Base-by-base conservation (phyloP, 2,329 filamentous ascomycete genomes). In the Xylaria multiplex region DNA sequence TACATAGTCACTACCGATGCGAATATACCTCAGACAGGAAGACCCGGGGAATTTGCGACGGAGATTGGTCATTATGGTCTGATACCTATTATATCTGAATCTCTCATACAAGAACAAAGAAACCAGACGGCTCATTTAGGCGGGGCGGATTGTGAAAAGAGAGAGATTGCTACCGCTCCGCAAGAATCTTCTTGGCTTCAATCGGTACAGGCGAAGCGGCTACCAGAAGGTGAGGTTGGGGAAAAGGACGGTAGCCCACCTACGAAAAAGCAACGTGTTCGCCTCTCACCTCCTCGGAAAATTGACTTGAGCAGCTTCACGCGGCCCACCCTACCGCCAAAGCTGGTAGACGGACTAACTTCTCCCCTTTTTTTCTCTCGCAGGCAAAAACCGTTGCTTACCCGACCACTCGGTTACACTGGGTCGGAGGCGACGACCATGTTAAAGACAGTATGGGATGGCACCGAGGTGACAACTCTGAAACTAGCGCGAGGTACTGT, bases 401-500 rank as follows among this genome's bases (percentile, higher is more conserved):
- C 73, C 24, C 78, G 82, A 40, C 80, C 81, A 14, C 75, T 78
- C 7, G 80, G 75, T 60, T 78, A 78, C 69, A 72, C 77, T 24
- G 75, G 79, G 24, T 74, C 80, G 14, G 84, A 85, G 64, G 76
- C 79, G 6, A 76, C 81, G 37, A 81, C 80, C 59, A 85, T 87
- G 79, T 78, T 86, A 69, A 79, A 79, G 62, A 81, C 78, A 58
- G 77, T 81, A 63, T 79, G 78, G 42, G 82, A 86, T 50, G 78
- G 82, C n/a, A 71, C 78, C 16, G 83, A 82, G 43, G 80, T 88
- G 32, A 87, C 83, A 22, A 88, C 84, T 59, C 80, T 86, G 58
- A 86, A 84, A 72, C 79, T 88, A 52, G 84, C 86, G 11, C 80
- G 84, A 62, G 85, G 85, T 46, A 86, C 81, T 61, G 79, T 88